phyloP scores from a whole-genome alignment of 2,329 filamentous ascomycete genomes.

The Pseudogymnoascus sp. region DNA sequence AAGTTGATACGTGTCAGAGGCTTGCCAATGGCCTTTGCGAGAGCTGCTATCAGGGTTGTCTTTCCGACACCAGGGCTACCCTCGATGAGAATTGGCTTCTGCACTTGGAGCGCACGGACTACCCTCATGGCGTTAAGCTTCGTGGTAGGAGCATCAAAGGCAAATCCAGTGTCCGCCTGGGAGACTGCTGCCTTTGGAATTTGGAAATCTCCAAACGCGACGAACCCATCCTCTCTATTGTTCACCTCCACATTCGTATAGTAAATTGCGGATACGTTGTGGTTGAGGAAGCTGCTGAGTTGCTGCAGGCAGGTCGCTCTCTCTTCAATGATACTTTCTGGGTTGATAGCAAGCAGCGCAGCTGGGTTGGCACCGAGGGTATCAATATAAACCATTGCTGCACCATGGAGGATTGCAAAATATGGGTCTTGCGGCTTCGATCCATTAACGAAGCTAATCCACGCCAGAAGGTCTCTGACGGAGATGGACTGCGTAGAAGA shows the following conservation, averaged over 20 bases:
- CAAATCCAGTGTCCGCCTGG: conserved; percentile 54
- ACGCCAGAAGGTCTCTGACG: conserved; percentile 84
- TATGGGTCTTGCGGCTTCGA: conserved; percentile 35
- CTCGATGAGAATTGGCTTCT: conserved; percentile 88
- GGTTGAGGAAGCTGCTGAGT: conserved; percentile 58
- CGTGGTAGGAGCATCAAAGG: conserved; percentile 84
- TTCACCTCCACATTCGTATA: conserved; percentile 52
- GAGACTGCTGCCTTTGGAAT: conserved; percentile 48
- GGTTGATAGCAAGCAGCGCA: conserved; percentile 68
- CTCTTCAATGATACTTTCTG: conserved; percentile 63
- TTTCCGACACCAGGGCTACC: conserved; percentile 98
- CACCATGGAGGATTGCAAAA: conserved; percentile 67
- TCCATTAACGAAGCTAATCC: conserved; percentile 85
- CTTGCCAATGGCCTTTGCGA: conserved; percentile 72
- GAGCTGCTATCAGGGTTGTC: conserved; percentile 81
- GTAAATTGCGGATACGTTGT: conserved; percentile 61
- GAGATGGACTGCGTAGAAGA: conserved; percentile 72
- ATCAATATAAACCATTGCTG: conserved; percentile 92
- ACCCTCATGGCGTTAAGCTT: conserved; percentile 85
- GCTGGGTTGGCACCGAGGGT: conserved; percentile 92
- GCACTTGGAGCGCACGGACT: conserved; percentile 76
- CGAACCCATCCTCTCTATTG: conserved; percentile 39
- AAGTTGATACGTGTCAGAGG: conserved; percentile 90
- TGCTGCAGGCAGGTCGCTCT: conserved; percentile 65
- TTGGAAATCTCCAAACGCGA: conserved; percentile 70